Evolutionary conservation across 2,329 filamentous ascomycete species (phyloP).

Genomic region (Colletotrichum viniferum): DNA sequence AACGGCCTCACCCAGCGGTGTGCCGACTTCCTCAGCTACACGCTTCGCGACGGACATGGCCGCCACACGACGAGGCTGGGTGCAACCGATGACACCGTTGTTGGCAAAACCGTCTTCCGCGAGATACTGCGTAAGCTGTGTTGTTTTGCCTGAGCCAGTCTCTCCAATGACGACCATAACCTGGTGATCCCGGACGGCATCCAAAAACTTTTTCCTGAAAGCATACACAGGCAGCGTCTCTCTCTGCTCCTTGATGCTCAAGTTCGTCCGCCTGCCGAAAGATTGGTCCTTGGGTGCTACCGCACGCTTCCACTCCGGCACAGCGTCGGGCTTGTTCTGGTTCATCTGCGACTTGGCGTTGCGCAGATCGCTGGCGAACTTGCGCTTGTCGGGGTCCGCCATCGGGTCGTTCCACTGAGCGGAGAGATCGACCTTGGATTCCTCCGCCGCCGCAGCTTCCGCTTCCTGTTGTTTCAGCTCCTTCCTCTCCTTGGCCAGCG

Average conservation of each 20-base stretch:
- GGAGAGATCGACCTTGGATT: constrained; percentile 80
- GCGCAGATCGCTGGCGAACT: constrained; percentile 88
- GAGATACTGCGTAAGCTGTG: constrained; percentile 92
- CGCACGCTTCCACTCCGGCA: constrained; percentile 92
- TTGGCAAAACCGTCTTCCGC: constrained; percentile 91
- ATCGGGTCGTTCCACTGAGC: constrained; percentile 98
- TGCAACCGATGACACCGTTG: constrained; percentile 90
- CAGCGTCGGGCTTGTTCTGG: constrained; percentile 65
- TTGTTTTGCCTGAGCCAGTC: constrained; percentile 96
- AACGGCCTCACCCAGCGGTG: constrained; percentile 87
- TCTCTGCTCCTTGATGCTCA: constrained; percentile 95
- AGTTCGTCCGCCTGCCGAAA: constrained; percentile 82
- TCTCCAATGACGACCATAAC: constrained; percentile 96
- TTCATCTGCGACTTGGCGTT: constrained; percentile 58
- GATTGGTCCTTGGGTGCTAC: constrained; percentile 80
- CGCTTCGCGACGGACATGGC: constrained; percentile 98
- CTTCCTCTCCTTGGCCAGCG: constrained; percentile 85
- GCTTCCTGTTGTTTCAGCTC: constrained; percentile 89
- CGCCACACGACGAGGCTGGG: constrained; percentile 94
- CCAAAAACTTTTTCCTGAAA: constrained; percentile 85
- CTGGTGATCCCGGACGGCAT: constrained; percentile 87
- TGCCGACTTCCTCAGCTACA: constrained; percentile 95
- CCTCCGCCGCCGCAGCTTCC: constrained; percentile 74
- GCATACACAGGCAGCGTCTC: constrained; percentile 88
- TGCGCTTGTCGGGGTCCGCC: constrained; percentile 81